Percentiles rank a stretch among this genome's conserved stretches.
Conservation (phyloP, 1,284 basidiomycete species). For the Fomitiporia mediterranea region DNA sequence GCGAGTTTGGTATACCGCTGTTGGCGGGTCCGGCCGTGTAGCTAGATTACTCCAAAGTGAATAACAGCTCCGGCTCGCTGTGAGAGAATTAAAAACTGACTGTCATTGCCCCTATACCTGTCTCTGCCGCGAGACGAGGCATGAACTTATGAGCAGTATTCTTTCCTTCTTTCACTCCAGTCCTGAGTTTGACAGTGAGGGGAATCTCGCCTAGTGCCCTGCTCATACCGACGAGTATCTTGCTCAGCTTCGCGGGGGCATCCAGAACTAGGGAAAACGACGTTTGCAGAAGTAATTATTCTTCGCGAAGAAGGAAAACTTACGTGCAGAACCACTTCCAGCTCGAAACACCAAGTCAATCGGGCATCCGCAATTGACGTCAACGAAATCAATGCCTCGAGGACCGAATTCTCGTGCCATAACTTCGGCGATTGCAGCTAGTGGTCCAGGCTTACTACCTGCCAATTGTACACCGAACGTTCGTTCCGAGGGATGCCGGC, state of each 20-base stretch:
- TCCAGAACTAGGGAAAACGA: constrained; percentile 63
- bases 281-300: not conserved
- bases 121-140: constrained; percentile 77
- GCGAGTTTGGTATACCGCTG: constrained; percentile 86
- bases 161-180: constrained; percentile 82
- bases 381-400: constrained; percentile 80
- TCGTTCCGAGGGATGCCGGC: constrained; percentile 82
- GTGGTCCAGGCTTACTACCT: constrained; percentile 69
- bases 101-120: constrained; percentile 77
- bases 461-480: constrained; percentile 91
- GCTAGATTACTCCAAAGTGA: constrained; percentile 38
- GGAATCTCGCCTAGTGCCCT: constrained; percentile 88
- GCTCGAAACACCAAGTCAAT: constrained; percentile 94
- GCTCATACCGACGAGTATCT: constrained; percentile 90
- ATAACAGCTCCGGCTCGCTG: not conserved
- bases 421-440: constrained; percentile 84
- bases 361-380: constrained; percentile 95
- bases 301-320: constrained; percentile 28
- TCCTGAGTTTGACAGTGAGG: constrained; percentile 92
- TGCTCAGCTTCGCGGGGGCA: constrained; percentile 75
- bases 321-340: constrained; percentile 86
- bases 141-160: constrained; percentile 92
- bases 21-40: constrained; percentile 90
- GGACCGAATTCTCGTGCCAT: constrained; percentile 63
- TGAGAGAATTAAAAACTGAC: constrained; percentile 37